Percentiles rank a stretch among this genome's conserved stretches.
These are phyloP conservation scores for Triticum timopheevii DNA, from an alignment of 176 grass and related monocot genomes.

Conservation along the genomic window DNA sequence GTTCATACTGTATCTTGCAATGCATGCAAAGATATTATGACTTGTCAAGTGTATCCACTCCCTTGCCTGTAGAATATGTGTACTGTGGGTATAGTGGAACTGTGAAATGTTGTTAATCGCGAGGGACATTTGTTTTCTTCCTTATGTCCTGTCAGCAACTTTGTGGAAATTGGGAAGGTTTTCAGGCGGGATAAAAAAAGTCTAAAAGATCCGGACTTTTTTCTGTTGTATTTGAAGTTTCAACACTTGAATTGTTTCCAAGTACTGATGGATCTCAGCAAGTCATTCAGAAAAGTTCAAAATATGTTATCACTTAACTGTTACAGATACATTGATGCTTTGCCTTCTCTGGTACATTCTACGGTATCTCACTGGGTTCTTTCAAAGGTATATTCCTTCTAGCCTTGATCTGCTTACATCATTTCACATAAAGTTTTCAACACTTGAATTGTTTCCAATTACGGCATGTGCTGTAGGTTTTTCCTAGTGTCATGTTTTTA, in stretches of 20 bases:
- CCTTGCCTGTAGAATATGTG: background rate
- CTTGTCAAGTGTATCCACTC: background rate
- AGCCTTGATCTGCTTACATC: conserved; percentile 2
- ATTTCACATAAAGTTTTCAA: background rate
- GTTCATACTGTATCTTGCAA: background rate
- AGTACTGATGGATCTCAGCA: conserved; percentile 10
- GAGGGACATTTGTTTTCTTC: background rate
- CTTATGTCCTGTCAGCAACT: background rate
- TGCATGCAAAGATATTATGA: background rate
- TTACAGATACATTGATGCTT: conserved; percentile 54
- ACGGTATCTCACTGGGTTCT: conserved; percentile 48
- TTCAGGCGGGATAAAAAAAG: background rate
- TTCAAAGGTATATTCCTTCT: conserved; percentile 45
- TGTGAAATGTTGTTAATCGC: background rate
- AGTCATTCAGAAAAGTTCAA: background rate
- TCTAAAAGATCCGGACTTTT: conserved; percentile 8
- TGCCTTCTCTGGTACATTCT: conserved; percentile 62
- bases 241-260: background rate
- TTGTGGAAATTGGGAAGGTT: background rate
- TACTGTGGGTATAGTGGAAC: background rate
- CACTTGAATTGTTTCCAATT: no score
- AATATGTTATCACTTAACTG: conserved; percentile 43
- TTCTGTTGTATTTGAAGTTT: background rate
- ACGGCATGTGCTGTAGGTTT: background rate
- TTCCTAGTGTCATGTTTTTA: background rate